These are phyloP conservation scores for Candida frijolesensis DNA, from an alignment of 1,139 yeast species.

Conservation along the genomic window DNA sequence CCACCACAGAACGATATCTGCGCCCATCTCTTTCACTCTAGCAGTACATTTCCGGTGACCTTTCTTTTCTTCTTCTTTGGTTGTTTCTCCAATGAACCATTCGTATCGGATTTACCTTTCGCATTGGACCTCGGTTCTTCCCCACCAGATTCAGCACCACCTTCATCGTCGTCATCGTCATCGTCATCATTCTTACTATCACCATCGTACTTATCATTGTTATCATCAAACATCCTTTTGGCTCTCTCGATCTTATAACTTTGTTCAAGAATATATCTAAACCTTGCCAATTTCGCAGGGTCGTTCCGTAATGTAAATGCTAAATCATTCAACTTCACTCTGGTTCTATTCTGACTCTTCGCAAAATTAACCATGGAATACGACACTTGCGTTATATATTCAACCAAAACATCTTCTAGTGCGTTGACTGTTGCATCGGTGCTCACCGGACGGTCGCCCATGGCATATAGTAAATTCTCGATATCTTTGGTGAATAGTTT, in stretches of 20 bases:
- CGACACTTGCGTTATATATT: constrained; percentile 67
- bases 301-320: constrained; percentile 84
- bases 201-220: constrained; percentile 16
- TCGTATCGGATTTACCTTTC: constrained; percentile 1
- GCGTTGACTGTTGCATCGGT: constrained; percentile 75
- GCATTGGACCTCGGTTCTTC: constrained; percentile 1
- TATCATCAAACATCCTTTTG: constrained; percentile 64
- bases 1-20: neutral
- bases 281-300: constrained; percentile 80
- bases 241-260: constrained; percentile 80
- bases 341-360: constrained; percentile 53
- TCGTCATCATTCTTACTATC: constrained; percentile 16
- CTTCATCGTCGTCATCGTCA: constrained; percentile 16
- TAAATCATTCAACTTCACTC: constrained; percentile 85
- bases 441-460: constrained; percentile 84
- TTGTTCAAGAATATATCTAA: constrained; percentile 74
- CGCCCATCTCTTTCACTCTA: constrained; percentile 8
- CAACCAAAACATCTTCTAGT: constrained; percentile 81
- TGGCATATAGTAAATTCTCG: constrained; percentile 75
- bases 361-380: constrained; percentile 26
- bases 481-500: constrained; percentile 63
- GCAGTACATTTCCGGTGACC: constrained; percentile 18
- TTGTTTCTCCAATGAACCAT: neutral
- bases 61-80: constrained; percentile 15
- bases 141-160: constrained; percentile 8